Evolutionary conservation across 83 land plant genomes (phyloP).

Genomic region (Diphasiastrum complanatum): DNA sequence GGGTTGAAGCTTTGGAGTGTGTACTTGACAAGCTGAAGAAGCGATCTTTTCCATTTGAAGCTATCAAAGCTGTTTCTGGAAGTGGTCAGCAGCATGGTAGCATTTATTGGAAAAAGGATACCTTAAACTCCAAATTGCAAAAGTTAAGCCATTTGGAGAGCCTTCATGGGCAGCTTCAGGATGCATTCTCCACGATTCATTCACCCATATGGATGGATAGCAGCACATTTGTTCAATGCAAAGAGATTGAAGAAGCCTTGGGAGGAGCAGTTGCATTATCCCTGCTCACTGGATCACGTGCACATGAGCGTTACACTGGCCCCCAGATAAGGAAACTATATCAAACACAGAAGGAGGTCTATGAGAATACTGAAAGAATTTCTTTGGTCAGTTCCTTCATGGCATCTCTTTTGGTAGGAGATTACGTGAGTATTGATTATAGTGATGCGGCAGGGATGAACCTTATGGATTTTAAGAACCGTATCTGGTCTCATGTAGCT

Average conservation of each 20-base stretch:
- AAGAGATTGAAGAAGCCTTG: slow-evolving; percentile 70
- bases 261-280: slow-evolving; percentile 80
- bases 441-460: slow-evolving; percentile 98
- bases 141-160: slow-evolving; percentile 40
- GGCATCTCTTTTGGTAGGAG: slow-evolving; percentile 86
- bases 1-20: slow-evolving; percentile 92
- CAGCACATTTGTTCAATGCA: slow-evolving; percentile 76
- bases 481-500: slow-evolving; percentile 61
- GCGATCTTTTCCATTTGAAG: slow-evolving; percentile 54
- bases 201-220: slow-evolving; percentile 99
- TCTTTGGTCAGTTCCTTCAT: slow-evolving; percentile 95
- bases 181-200: slow-evolving; percentile 69
- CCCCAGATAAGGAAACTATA: slow-evolving; percentile 87
- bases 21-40: slow-evolving; percentile 53
- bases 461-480: slow-evolving; percentile 70
- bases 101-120: slow-evolving; percentile 80
- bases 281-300: slow-evolving; percentile 83
- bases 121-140: slow-evolving; percentile 30
- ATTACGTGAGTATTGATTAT: slow-evolving; percentile 82
- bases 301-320: slow-evolving; percentile 85
- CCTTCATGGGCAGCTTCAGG: slow-evolving; percentile 54
- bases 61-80: slow-evolving; percentile 72
- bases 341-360: slow-evolving; percentile 49
- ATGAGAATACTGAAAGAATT: slow-evolving; percentile 77
- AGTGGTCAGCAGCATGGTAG: slow-evolving; percentile 99